These are phyloP conservation scores for Saksenaea vasiformis DNA, from an alignment of 371 early-diverging fungal species.

Conservation along the genomic window DNA sequence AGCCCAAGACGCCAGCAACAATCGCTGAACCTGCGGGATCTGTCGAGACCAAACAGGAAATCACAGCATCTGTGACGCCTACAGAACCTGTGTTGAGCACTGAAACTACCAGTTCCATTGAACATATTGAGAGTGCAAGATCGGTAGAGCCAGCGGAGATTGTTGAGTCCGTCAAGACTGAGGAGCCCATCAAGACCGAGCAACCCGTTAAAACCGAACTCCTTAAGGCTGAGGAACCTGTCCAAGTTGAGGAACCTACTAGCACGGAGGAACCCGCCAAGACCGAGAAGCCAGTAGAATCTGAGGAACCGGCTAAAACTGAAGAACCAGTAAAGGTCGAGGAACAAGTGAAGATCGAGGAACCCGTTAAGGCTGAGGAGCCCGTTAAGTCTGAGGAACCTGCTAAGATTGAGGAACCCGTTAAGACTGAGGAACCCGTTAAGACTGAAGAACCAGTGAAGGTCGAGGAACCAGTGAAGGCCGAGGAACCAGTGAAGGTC, in stretches of 20 bases:
- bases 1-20: not conserved
- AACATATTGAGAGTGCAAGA: not conserved
- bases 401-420: not conserved
- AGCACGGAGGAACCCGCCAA: not conserved
- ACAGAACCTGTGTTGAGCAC: not conserved
- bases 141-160: not conserved
- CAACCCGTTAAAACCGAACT: not conserved
- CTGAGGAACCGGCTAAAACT: constrained; percentile 1
- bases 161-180: not conserved
- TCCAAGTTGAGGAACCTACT: not conserved
- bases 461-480: not conserved
- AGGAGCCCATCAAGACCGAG: not conserved
- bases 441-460: not conserved
- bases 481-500: not conserved
- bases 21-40: not conserved
- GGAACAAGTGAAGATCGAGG: too few species aligned
- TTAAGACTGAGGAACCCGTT: not conserved
- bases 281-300: not conserved
- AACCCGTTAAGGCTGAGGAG: too few species aligned
- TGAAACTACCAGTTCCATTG: not conserved
- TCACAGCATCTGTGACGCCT: too few species aligned
- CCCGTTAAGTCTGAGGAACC: too few species aligned
- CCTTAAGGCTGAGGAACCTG: not conserved
- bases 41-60: not conserved
- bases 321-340: too few species aligned